phyloP scores from a whole-genome alignment of 805 yeast genomes.

The Spathaspora boniae region DNA sequence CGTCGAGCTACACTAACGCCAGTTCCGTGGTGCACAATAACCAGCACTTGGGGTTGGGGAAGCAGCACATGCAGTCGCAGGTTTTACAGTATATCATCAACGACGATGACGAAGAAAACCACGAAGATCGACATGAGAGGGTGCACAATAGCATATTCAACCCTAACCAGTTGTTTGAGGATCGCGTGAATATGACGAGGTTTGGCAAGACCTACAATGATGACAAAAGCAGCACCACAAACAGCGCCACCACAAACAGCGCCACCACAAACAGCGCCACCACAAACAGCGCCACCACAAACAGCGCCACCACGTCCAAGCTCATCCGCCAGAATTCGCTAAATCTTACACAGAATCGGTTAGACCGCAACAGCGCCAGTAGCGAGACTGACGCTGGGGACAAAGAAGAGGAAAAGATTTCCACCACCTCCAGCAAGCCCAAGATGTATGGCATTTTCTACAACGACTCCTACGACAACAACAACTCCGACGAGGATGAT shows the following conservation, averaged over 20 bases:
- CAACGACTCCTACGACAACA: conserved; percentile 1
- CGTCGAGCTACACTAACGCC: conserved; percentile 14
- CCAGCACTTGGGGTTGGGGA: conserved; percentile 7
- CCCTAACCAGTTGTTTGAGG: conserved; percentile 35
- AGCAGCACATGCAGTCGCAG: conserved; percentile 25
- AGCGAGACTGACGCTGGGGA: conserved; percentile 8
- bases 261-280: not conserved
- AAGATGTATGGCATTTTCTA: conserved; percentile 9
- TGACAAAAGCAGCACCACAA: conserved; percentile 8
- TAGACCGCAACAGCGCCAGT: conserved; percentile 3
- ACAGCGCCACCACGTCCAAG: conserved; percentile 1
- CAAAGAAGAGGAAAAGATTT: conserved; percentile 10
- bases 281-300: not conserved
- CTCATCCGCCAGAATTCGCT: conserved; percentile 5
- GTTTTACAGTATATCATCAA: conserved; percentile 32
- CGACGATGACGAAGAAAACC: conserved; percentile 6
- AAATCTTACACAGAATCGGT: conserved; percentile 6
- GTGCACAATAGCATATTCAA: conserved; percentile 19
- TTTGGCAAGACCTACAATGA: conserved; percentile 26
- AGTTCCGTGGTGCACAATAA: conserved; percentile 13
- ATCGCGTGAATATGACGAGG: conserved; percentile 30
- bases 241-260: not conserved
- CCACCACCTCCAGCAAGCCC: not conserved
- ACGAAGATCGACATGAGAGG: not conserved
- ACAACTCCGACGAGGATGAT: not conserved